Percentiles rank a stretch among this genome's conserved stretches.
phyloP scores from a whole-genome alignment of 257 asterid species.

The Solanum chmielewskii region DNA sequence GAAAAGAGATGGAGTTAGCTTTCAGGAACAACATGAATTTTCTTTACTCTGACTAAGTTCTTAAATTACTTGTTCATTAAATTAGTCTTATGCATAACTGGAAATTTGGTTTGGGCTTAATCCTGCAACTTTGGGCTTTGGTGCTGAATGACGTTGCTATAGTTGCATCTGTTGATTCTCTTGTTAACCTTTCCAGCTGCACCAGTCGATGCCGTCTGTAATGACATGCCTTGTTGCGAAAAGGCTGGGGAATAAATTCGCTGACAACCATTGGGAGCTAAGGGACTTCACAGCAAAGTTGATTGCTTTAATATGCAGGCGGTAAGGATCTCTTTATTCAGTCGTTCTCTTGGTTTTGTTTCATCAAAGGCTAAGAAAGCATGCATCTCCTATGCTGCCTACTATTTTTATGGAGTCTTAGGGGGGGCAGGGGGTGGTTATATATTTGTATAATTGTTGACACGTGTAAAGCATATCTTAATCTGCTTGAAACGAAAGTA shows the following conservation, averaged over 20 bases:
- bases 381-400: neutral
- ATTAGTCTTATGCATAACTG: neutral
- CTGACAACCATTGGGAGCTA: slow-evolving; percentile 92
- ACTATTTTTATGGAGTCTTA: neutral
- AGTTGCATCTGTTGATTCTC: neutral
- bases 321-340: slow-evolving; percentile 38
- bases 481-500: neutral
- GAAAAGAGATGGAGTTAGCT: neutral
- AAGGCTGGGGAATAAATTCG: slow-evolving; percentile 66
- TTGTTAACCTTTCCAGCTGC: slow-evolving; percentile 42
- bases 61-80: neutral
- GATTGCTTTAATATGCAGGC: slow-evolving; percentile 81
- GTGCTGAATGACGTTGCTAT: neutral
- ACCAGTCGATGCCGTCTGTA: slow-evolving; percentile 95
- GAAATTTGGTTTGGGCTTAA: neutral
- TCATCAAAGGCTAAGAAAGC: neutral
- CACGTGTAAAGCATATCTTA: neutral
- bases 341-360: neutral
- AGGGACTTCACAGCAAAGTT: slow-evolving; percentile 76
- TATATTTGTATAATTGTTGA: neutral
- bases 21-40: neutral
- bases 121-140: neutral
- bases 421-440: neutral
- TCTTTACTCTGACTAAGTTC: neutral
- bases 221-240: slow-evolving; percentile 94